Conservation (phyloP, 2,329 filamentous ascomycete species). For the Cadophora luteo-olivacea region DNA sequence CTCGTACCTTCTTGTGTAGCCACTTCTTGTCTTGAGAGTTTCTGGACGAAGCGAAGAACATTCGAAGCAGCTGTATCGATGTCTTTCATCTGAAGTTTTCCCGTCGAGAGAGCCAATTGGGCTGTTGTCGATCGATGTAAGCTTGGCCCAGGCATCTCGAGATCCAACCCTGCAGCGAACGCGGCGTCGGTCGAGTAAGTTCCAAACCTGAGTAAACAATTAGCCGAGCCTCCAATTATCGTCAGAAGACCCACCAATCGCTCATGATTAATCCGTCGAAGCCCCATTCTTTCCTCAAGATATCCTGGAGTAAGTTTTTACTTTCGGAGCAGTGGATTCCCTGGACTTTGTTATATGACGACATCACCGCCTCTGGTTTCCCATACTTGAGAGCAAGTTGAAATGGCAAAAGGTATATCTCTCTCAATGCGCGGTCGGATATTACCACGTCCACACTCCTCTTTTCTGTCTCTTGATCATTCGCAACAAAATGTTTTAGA, state of each 20-base stretch:
- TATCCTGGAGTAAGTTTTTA: conserved; percentile 45
- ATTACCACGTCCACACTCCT: conserved; percentile 44
- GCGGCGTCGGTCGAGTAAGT: conserved; percentile 38
- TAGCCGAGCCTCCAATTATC: conserved; percentile 50
- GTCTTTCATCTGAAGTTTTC: conserved; percentile 13
- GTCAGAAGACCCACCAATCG: conserved; percentile 45
- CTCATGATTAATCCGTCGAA: conserved; percentile 53
- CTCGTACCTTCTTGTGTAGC: neutral
- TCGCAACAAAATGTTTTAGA: conserved; percentile 54
- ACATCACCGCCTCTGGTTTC: conserved; percentile 52
- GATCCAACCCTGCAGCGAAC: conserved; percentile 45
- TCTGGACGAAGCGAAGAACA: conserved; percentile 32
- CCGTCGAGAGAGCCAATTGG: neutral
- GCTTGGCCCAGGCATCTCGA: conserved; percentile 50
- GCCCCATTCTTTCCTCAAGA: conserved; percentile 51
- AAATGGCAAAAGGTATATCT: conserved; percentile 54
- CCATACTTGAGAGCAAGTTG: conserved; percentile 50
- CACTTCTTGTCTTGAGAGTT: conserved; percentile 16
- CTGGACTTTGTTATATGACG: conserved; percentile 54
- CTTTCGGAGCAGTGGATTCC: conserved; percentile 51
- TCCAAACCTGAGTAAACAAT: conserved; percentile 26
- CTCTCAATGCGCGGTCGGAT: conserved; percentile 47
- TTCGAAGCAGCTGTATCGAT: conserved; percentile 25
- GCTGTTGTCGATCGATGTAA: conserved; percentile 31
- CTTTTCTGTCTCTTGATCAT: conserved; percentile 50